Evolutionary conservation across 176 grass and related monocot species (phyloP), one percentile per base, ranked within the genome.

Genomic region (Aegilops longissima): DNA sequence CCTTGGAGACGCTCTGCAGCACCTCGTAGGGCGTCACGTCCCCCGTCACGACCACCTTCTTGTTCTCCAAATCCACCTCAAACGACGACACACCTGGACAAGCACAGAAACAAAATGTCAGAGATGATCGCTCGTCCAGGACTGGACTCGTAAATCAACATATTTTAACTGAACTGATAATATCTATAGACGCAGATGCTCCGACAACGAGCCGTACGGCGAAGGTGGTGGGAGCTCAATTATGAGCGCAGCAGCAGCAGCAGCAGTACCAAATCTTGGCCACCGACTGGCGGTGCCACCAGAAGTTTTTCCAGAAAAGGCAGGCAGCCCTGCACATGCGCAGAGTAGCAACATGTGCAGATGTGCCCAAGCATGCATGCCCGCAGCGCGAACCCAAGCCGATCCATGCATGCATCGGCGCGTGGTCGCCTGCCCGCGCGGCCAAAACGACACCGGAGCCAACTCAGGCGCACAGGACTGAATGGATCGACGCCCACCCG

Each of bases 11-110:
- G 79, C 94, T 99, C 9, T 85, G 61, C 70, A 99, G 80, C 64
- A 96, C 97, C 77, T 99, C 97, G 49, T 96, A 99, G 65, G 94
- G 89, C 11, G 94, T 99, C 39, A 99, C n/a, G 77, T 99, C 97
- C 76, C 97, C 97, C 3, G 81, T 90, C 74, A 99, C 92, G 1
- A 99, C 92, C 85, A 99, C 94, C 80, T 93, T 99, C 85, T 99
- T 96, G 24, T 58, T 99, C 89, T 96, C 94, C 90, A 99, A 85
- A 88, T 99, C 92, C 2, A 99, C 92, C 72, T 99, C 92, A 52
- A 91, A 94, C 2, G 94, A 96, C 4, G 88, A 94, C 1, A 99
- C 97, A 6, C 97, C 97, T 99, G 80, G 8, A 82, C 24, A 16
- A 8, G 23, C 56, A 20, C 16, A 44, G 27, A 21, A 51, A n/a